These are phyloP conservation scores for Fusarium sp. DNA, from an alignment of 2,329 filamentous ascomycete species.

Conservation along the genomic window DNA sequence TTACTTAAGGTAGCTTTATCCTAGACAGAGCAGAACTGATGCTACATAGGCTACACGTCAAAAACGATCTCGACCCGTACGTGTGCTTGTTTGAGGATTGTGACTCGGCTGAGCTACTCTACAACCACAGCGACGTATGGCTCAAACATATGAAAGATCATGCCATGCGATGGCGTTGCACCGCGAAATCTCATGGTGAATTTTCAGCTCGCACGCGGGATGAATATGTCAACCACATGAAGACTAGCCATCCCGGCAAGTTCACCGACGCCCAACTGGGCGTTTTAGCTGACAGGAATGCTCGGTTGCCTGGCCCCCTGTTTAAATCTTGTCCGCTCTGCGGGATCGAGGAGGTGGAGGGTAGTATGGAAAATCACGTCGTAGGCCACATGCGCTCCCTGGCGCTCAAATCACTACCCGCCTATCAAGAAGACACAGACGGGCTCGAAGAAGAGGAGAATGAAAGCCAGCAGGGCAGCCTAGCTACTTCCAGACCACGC, in stretches of 20 bases:
- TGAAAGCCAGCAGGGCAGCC: not conserved
- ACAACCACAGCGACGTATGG: slow-evolving; percentile 23
- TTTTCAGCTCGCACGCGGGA: not conserved
- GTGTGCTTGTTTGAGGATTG: slow-evolving; percentile 39
- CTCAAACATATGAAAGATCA: slow-evolving; percentile 30
- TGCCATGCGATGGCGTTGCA: slow-evolving; percentile 15
- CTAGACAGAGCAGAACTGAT: not conserved
- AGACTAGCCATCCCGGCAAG: slow-evolving; percentile 3
- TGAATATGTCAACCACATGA: slow-evolving; percentile 24
- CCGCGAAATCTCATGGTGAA: not conserved
- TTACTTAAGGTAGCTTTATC: fast-evolving
- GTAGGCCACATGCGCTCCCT: slow-evolving; percentile 19
- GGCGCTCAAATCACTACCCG: slow-evolving; percentile 27
- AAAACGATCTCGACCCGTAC: slow-evolving; percentile 40
- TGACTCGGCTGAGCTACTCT: slow-evolving; percentile 20
- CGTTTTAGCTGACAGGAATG: slow-evolving; percentile 14
- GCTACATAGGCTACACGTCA: slow-evolving; percentile 29
- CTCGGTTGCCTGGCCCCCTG: not conserved
- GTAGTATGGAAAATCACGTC: slow-evolving; percentile 17
- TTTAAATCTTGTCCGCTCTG: slow-evolving; percentile 21
- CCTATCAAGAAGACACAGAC: not conserved
- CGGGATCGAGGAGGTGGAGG: not conserved
- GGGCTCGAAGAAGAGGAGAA: not conserved
- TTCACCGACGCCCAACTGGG: slow-evolving; percentile 20
- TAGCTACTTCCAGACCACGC: not conserved